phyloP scores from a whole-genome alignment of 805 yeast genomes.

The Saccharomycopsis schoenii region DNA sequence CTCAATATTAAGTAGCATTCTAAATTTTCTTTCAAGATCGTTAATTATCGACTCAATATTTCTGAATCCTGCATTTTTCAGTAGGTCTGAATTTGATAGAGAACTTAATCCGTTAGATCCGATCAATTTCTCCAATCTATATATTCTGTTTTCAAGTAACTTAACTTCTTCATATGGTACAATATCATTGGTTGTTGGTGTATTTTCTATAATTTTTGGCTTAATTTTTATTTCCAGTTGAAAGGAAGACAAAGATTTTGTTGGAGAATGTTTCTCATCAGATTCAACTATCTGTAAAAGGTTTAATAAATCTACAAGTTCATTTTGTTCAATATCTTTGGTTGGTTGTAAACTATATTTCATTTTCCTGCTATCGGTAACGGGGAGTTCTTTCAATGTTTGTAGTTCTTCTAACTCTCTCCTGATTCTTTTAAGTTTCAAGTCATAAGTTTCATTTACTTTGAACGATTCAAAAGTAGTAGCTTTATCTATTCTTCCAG shows the following conservation, averaged over 20 bases:
- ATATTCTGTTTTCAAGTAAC: conserved; percentile 12
- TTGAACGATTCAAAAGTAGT: conserved; percentile 6
- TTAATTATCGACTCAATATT: conserved; percentile 15
- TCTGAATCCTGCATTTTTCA: not conserved
- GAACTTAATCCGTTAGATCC: conserved; percentile 11
- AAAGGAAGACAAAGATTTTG: not conserved
- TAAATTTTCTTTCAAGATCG: conserved; percentile 13
- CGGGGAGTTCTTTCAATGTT: conserved; percentile 3
- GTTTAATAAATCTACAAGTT: not conserved
- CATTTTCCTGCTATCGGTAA: conserved; percentile 1
- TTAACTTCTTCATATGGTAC: conserved; percentile 12
- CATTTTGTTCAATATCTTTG: conserved; percentile 14
- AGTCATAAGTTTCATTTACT: conserved; percentile 16
- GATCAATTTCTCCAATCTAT: conserved; percentile 12
- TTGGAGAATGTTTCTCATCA: not conserved
- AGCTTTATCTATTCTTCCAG: conserved; percentile 11
- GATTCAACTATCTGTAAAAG: not conserved
- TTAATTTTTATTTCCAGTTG: not conserved
- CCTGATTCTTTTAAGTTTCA: conserved; percentile 12
- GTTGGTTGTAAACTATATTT: conserved; percentile 13
- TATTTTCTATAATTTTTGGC: not conserved
- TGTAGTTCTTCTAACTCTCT: conserved; percentile 15
- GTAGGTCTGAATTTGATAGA: not conserved
- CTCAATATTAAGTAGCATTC: conserved; percentile 8
- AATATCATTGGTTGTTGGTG: not conserved